Evolutionary conservation across 2,329 filamentous ascomycete species (phyloP).

Genomic region (Mycocentrospora acerina): DNA sequence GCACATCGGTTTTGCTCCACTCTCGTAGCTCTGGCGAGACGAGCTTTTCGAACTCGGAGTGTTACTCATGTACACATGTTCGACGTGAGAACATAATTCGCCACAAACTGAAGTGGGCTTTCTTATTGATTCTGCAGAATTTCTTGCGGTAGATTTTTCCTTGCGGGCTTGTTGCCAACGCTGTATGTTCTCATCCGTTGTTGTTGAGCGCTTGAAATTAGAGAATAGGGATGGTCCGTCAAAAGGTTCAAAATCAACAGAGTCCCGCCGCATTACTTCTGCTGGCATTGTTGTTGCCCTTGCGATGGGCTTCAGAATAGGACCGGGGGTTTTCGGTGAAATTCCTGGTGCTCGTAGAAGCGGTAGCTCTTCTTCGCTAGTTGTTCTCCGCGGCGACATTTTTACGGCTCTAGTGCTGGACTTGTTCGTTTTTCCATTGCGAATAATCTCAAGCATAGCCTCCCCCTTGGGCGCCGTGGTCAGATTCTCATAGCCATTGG

Average conservation of each 20-base stretch:
- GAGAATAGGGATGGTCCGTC: slow-evolving; percentile 21
- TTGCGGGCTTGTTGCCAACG: slow-evolving; percentile 15
- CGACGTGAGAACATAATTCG: slow-evolving; percentile 3
- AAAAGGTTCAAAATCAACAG: slow-evolving; percentile 21
- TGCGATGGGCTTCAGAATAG: slow-evolving; percentile 13
- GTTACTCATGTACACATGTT: slow-evolving; percentile 21
- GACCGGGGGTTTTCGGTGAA: slow-evolving; percentile 10
- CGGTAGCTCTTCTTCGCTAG: slow-evolving; percentile 6
- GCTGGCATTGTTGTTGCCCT: slow-evolving; percentile 27
- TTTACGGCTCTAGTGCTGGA: background rate
- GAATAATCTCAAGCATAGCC: slow-evolving; percentile 61
- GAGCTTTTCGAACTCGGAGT: background rate
- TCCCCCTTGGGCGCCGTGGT: slow-evolving; percentile 71
- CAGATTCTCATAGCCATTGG: slow-evolving; percentile 68
- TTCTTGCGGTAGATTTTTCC: background rate
- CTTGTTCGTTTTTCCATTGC: slow-evolving; percentile 13
- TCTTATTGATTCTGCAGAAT: background rate
- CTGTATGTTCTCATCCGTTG: slow-evolving; percentile 23
- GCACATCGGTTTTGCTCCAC: slow-evolving; percentile 12
- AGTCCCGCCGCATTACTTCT: slow-evolving; percentile 3
- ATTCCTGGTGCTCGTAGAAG: slow-evolving; percentile 32
- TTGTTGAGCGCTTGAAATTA: slow-evolving; percentile 26
- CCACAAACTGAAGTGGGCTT: slow-evolving; percentile 21
- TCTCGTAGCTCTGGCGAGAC: background rate
- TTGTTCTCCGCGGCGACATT: background rate